Base-by-base conservation (phyloP, 179 eudicot genomes). In the Camellia oleifera region DNA sequence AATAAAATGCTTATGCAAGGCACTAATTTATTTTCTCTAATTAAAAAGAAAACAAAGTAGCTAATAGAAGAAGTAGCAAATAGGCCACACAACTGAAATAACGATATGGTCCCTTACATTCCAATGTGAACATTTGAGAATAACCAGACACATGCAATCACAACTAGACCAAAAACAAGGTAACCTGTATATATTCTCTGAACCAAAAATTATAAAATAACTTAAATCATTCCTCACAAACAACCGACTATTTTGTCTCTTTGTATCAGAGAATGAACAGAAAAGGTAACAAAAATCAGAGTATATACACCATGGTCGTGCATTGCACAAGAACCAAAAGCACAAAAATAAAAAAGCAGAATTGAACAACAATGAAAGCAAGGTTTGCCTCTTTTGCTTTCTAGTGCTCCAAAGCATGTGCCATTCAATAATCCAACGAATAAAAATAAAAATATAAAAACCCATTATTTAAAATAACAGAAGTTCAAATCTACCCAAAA, bases 211-310 rank as follows among this genome's bases (percentile, higher is more conserved):
- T 12, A 71, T 50, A 10, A 48, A 70, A 68, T 45, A 71, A 71
- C 58, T 50, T 17, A 71, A 70, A 71, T 69, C 3, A 69, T 44
- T 69, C n/a, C 53, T 69, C 23, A 7, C 7, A 46, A 50, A 18
- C 74, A 70, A 50, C 5, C 46, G 23, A 70, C 75, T 12, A 52
- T 48, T 50, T 71, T 50, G 75, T 71, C 60, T 50, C 23, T 71
- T 32, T 50, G 23, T 18, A 2, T n/a, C 58, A 48, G 13, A 71
- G 13, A 71, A 50, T 48, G 58, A 50, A 71, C 75, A 14, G 11
- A 20, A 48, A 71, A 8, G 53, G 23, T 8, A 48, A 71, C 58
- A 8, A 71, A 71, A 71, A 50, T n/a, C 26, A 62, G 66, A 15
- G 61, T 6, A 14, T n/a, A 17, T 62, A 62, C 66, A 62, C 66